phyloP scores from a whole-genome alignment of 2,329 filamentous ascomycete genomes.

The Dryadomyces sulphureus region DNA sequence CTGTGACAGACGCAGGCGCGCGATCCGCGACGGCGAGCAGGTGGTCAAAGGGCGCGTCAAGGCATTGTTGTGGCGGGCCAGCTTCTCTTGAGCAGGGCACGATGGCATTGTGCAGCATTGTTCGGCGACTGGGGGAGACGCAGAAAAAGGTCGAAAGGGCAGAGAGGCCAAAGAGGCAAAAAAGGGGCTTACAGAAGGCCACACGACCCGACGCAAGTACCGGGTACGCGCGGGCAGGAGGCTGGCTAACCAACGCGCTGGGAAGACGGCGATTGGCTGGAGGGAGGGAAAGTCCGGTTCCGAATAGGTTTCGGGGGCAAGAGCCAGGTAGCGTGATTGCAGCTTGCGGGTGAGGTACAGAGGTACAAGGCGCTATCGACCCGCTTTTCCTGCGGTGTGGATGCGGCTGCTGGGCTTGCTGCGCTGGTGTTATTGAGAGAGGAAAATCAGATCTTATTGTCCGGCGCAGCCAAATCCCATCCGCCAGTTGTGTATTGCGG shows the following conservation, averaged over 20 bases:
- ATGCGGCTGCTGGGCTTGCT: constrained; percentile 7
- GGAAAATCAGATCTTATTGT: constrained; percentile 12
- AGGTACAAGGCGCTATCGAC: not conserved
- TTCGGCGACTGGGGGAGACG: too few relatives aligned
- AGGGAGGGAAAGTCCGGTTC: constrained; percentile 8
- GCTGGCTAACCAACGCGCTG: constrained; percentile 3
- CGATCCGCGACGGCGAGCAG: too few relatives aligned
- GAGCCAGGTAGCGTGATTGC: constrained; percentile 1
- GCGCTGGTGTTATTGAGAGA: constrained; percentile 14
- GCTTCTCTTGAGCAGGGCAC: too few relatives aligned
- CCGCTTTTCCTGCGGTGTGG: constrained; percentile 7
- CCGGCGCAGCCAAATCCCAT: constrained; percentile 8
- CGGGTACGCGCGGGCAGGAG: constrained; percentile 2
- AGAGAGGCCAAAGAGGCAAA: too few relatives aligned
- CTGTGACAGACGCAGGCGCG: too few relatives aligned
- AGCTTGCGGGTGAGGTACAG: not conserved
- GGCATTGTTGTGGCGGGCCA: too few relatives aligned
- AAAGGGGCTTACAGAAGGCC: too few relatives aligned
- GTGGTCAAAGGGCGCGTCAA: too few relatives aligned
- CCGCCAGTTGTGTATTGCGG: not conserved
- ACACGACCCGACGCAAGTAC: constrained; percentile 5
- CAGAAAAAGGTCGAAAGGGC: too few relatives aligned
- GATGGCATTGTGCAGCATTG: too few relatives aligned
- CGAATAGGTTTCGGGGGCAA: constrained; percentile 3
- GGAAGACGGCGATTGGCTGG: constrained; percentile 11